These are phyloP conservation scores for Malus hybrid DNA, from an alignment of 331 rosid species.

Conservation along the genomic window DNA sequence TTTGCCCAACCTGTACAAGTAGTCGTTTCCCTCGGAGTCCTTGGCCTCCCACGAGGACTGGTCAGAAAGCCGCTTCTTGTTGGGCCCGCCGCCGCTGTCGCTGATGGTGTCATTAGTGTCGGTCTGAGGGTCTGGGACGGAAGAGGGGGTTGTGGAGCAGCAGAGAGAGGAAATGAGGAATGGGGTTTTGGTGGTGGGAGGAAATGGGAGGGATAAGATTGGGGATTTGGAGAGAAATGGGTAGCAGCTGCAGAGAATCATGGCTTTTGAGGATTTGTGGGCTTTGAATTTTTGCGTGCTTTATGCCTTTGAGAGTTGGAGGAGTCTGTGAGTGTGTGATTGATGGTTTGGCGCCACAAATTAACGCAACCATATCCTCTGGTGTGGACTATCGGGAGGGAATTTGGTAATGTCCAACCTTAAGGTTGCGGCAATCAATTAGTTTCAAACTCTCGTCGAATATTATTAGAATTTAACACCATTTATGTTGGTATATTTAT, in stretches of 20 bases:
- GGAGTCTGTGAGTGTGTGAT: neutral
- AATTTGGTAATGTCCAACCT: too few species aligned
- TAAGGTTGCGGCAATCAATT: too few species aligned
- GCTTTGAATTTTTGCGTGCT: neutral
- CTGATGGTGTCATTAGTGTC: neutral
- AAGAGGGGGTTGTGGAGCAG: slow-evolving; percentile 11
- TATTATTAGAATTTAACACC: too few species aligned
- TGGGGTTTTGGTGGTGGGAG: neutral
- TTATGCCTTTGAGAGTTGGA: neutral
- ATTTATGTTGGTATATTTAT: too few species aligned
- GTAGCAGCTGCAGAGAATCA: slow-evolving; percentile 20
- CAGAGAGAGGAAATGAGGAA: slow-evolving; percentile 8
- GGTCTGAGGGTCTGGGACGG: neutral
- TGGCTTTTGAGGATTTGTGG: neutral
- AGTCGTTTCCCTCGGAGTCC: slow-evolving; percentile 72
- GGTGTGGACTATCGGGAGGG: neutral
- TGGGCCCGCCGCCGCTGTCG: neutral
- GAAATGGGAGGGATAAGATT: slow-evolving; percentile 4
- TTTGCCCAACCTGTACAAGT: slow-evolving; percentile 71
- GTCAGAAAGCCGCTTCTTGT: slow-evolving; percentile 49
- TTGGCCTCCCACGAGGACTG: slow-evolving; percentile 90
- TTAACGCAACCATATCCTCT: neutral
- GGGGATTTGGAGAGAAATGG: slow-evolving; percentile 9
- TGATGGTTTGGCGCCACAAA: slow-evolving; percentile 28
- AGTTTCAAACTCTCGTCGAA: too few species aligned